Conservation (phyloP, 2,329 filamentous ascomycete species). For the Elsinoe australis region DNA sequence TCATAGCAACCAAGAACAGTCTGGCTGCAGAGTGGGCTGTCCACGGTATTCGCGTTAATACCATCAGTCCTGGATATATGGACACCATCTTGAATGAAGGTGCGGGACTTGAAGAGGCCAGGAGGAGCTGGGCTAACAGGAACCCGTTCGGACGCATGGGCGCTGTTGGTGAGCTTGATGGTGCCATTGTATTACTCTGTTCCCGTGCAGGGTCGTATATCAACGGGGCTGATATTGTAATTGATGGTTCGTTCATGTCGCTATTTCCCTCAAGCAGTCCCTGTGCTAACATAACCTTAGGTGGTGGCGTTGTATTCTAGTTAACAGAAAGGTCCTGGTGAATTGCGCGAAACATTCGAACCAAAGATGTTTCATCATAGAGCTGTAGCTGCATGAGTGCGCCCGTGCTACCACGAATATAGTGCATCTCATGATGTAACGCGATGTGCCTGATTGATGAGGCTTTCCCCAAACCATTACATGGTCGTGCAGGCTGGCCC, state of each 20-base stretch:
- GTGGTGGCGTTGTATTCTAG: neutral
- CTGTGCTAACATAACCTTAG: neutral
- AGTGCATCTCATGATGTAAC: too few species aligned
- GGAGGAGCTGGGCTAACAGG: constrained; percentile 7
- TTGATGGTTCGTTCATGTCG: constrained; percentile 27
- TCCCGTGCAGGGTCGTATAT: constrained; percentile 32
- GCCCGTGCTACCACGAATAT: too few species aligned
- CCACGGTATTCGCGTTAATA: constrained; percentile 64
- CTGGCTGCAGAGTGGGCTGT: constrained; percentile 66
- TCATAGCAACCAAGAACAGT: constrained; percentile 55
- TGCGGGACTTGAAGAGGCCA: neutral
- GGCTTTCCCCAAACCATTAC: constrained; percentile 24
- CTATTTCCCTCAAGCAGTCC: neutral
- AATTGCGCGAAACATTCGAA: too few species aligned
- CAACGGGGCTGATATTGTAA: constrained; percentile 33
- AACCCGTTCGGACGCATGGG: constrained; percentile 32
- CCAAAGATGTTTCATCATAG: too few species aligned
- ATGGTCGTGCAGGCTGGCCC: constrained; percentile 36
- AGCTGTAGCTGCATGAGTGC: too few species aligned
- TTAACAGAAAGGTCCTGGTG: neutral
- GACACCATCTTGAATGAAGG: constrained; percentile 59
- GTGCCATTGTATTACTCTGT: constrained; percentile 32
- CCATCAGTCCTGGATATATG: constrained; percentile 67
- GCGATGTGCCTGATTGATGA: neutral
- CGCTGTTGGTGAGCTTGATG: constrained; percentile 32